Evolutionary conservation across 2,329 filamentous ascomycete genomes (phyloP), one percentile per base, ranked within the genome.

Genomic region (Colletotrichum nymphaeae): DNA sequence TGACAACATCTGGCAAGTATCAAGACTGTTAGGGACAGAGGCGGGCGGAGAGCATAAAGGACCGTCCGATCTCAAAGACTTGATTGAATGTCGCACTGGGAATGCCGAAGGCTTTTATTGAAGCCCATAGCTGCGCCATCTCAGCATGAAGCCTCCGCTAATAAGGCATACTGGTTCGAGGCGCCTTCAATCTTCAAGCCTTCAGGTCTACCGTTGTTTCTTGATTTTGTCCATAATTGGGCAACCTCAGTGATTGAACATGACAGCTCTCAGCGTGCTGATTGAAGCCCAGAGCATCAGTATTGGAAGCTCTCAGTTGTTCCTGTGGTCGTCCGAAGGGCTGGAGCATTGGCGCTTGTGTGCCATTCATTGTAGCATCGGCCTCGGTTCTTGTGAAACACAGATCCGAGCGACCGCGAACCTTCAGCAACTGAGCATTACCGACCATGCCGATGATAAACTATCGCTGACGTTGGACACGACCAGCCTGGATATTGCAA

Each of bases 341-440:
- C 42, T 8, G 42, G 8, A 46, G 19, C 7, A 46, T 46, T 19
- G 19, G 19, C 19, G 42, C 19, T 22, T 19, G 11, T 49, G 42
- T 14, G n/a, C 14, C 14, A 8, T 11, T 22, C 37, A 14, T 28
- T 12, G 16, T n/a, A 3, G n/a, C 28, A 28, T 53, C 28, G 26
- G 19, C 35, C 60, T 65, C 53, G 55, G 53, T 24, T 28, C 22
- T 30, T n/a, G 53, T 70, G 62, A 70, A 70, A 59, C 67, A 19
- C 26, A 5, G 53, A 53, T 37, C 56, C 22, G 55, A 46, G 67
- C 63, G 16, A 46, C 26, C 8, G 19, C 14, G 16, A 64, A 32
- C 59, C 26, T 69, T 35, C 49, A 32, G 19, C 42, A 14, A 19
- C 19, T 63, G 24, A 9, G n/a, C 14, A 22, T 6, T 49, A 24